Conservation (phyloP, 176 grass and related monocot genomes). For the Chrysopogon serrulatus region DNA sequence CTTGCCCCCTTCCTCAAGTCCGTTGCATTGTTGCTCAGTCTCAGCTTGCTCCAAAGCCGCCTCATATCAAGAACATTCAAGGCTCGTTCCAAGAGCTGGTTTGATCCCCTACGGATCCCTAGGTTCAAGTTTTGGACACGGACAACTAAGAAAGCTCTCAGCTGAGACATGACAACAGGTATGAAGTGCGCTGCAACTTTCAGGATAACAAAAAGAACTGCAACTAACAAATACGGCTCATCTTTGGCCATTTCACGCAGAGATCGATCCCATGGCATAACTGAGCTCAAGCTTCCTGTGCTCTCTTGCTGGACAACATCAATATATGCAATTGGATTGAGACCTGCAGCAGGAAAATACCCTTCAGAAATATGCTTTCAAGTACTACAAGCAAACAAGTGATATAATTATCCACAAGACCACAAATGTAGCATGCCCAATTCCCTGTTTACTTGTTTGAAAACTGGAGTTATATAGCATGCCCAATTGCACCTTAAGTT, state of each 20-base stretch:
- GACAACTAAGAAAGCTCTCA: slow-evolving; percentile 49
- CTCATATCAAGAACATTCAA: slow-evolving; percentile 46
- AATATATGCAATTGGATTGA: slow-evolving; percentile 53
- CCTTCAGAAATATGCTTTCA: slow-evolving; percentile 10
- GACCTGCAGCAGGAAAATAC: slow-evolving; percentile 34
- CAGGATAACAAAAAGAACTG: slow-evolving; percentile 51
- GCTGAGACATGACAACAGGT: slow-evolving; percentile 21
- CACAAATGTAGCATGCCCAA: neutral
- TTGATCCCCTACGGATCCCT: slow-evolving; percentile 39
- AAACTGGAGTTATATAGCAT: neutral
- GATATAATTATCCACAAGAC: neutral
- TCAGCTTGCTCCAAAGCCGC: slow-evolving; percentile 67
- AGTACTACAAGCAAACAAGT: neutral
- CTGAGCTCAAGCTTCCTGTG: slow-evolving; percentile 22
- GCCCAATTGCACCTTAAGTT: neutral
- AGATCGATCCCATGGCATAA: slow-evolving; percentile 7
- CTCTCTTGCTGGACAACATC: slow-evolving; percentile 43
- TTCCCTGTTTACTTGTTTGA: neutral
- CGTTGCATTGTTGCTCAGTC: slow-evolving; percentile 58
- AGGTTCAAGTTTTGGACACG: slow-evolving; percentile 37
- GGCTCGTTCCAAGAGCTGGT: slow-evolving; percentile 47
- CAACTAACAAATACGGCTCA: slow-evolving; percentile 42
- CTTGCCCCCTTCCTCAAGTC: slow-evolving; percentile 67
- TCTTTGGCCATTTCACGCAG: slow-evolving; percentile 28
- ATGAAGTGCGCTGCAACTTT: slow-evolving; percentile 13